phyloP scores from a whole-genome alignment of 1,284 basidiomycete species.

The Coniferiporia weirii region DNA sequence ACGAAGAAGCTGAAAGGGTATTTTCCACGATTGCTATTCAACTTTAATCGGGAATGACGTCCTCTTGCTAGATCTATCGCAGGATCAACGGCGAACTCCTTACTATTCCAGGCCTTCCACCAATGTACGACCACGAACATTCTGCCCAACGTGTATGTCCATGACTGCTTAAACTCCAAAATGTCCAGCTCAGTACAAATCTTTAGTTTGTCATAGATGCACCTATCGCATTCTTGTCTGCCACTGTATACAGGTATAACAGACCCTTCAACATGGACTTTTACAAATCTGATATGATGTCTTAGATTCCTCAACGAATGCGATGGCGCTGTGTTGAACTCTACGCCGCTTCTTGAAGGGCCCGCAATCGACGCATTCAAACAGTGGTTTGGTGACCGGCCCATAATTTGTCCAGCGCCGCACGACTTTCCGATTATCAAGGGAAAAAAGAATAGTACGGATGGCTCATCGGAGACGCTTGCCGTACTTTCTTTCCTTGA shows the following conservation, averaged over 20 bases:
- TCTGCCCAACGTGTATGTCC: background rate
- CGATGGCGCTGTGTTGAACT: constrained; percentile 3
- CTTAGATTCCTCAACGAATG: background rate
- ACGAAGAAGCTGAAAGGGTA: constrained; percentile 6
- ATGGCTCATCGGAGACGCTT: background rate
- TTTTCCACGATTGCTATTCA: background rate
- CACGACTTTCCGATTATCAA: background rate
- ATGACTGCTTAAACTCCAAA: background rate
- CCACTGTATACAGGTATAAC: no score
- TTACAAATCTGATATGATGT: no score
- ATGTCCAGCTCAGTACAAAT: background rate
- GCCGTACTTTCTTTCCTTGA: constrained; percentile 3
- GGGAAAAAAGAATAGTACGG: background rate
- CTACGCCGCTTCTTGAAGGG: background rate
- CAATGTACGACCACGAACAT: constrained; percentile 11
- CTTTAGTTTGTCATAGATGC: no score
- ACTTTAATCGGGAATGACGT: background rate
- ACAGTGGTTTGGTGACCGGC: constrained; percentile 7
- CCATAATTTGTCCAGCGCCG: background rate
- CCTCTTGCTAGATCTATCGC: background rate
- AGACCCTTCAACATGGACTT: no score
- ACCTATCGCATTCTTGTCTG: no score
- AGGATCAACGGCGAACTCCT: background rate
- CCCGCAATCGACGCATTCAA: constrained; percentile 2
- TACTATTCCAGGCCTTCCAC: background rate